These are phyloP conservation scores for Stemphylium beticola DNA, from an alignment of 2,329 filamentous ascomycete species.

Conservation along the genomic window DNA sequence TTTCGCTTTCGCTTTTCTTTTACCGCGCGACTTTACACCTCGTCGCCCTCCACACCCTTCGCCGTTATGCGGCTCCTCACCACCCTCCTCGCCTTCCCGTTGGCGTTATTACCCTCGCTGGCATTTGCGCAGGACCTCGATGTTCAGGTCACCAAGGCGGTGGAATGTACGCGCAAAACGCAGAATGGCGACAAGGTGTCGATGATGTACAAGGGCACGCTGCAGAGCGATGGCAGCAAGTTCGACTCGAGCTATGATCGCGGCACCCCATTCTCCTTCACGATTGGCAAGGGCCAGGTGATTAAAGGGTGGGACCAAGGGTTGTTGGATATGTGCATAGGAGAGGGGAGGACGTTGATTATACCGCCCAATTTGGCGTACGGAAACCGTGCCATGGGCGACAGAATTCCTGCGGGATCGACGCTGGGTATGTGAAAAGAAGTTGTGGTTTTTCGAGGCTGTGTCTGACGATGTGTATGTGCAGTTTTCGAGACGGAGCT, in stretches of 20 bases:
- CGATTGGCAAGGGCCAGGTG: constrained; percentile 78
- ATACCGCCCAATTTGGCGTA: constrained; percentile 90
- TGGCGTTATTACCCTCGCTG: constrained; percentile 30
- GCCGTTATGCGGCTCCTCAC: constrained; percentile 39
- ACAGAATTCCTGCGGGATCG: constrained; percentile 73
- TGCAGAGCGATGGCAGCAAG: constrained; percentile 68
- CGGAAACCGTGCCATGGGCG: constrained; percentile 74
- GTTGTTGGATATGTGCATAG: constrained; percentile 90
- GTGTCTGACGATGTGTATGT: constrained; percentile 15
- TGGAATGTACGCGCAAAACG: constrained; percentile 54
- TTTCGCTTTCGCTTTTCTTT: background rate
- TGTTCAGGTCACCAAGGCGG: constrained; percentile 52
- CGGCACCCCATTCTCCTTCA: constrained; percentile 76
- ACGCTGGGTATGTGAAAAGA: constrained; percentile 68
- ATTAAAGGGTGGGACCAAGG: constrained; percentile 96
- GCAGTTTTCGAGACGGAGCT: constrained; percentile 91
- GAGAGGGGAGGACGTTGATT: constrained; percentile 86
- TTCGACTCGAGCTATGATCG: constrained; percentile 88
- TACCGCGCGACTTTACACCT: background rate
- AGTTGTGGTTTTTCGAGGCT: background rate
- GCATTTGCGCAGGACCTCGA: constrained; percentile 38
- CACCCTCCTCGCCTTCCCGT: constrained; percentile 29
- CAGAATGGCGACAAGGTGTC: constrained; percentile 54
- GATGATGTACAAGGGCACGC: constrained; percentile 59
- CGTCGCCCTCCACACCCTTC: constrained; percentile 2